Conservation (phyloP, 306 rosid genomes). For the Oxytropis ochrocephala region DNA sequence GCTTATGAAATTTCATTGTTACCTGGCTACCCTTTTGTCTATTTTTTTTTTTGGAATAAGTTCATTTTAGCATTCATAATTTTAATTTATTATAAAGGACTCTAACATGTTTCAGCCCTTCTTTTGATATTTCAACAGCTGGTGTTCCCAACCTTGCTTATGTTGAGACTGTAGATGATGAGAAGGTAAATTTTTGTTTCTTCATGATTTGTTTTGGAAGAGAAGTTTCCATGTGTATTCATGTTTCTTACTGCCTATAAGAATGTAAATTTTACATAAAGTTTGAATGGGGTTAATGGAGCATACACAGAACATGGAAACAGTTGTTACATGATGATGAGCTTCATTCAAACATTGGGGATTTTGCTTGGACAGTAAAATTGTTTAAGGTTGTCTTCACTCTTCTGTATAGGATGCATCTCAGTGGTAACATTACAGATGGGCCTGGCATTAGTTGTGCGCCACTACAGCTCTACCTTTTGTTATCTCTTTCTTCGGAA, state of each 20-base stretch:
- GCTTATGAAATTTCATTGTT: background rate
- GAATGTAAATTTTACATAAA: background rate
- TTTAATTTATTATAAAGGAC: background rate
- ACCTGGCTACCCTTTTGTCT: background rate
- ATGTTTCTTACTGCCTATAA: background rate
- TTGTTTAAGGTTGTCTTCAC: background rate
- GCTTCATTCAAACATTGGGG: background rate
- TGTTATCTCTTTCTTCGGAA: background rate
- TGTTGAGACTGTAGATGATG: constrained; percentile 81
- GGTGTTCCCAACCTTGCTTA: constrained; percentile 75
- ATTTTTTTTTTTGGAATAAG: constrained; percentile 1
- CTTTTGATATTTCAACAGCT: constrained; percentile 34
- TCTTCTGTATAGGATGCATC: background rate
- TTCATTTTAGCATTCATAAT: background rate
- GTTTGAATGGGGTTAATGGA: no score
- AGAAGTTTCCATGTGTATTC: constrained; percentile 20
- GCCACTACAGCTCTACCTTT: background rate
- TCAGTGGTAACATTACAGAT: background rate
- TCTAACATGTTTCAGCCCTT: constrained; percentile 6
- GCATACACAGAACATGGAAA: background rate
- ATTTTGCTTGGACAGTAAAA: background rate
- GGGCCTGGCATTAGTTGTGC: background rate
- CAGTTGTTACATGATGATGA: background rate
- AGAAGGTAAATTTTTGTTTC: constrained; percentile 48
- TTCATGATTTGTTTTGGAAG: constrained; percentile 4